These are phyloP conservation scores for Urostyla sp. DNA, from an alignment of 73 alveolate genomes.

Conservation along the genomic window DNA sequence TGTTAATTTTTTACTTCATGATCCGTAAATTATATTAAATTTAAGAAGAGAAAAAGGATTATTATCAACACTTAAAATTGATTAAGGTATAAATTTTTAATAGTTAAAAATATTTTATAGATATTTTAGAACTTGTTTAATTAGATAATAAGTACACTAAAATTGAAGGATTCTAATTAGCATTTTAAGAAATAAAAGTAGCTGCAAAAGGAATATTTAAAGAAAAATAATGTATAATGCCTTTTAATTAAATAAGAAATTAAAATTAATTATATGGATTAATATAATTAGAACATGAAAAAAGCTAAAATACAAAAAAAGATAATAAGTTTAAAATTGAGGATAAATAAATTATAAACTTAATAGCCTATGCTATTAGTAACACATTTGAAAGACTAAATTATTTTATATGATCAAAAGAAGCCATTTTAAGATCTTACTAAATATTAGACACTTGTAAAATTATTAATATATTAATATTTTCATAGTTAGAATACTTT, in stretches of 20 bases:
- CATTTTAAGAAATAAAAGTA: background rate
- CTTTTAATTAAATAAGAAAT: background rate
- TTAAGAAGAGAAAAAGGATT: background rate
- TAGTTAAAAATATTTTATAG: background rate
- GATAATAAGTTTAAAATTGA: background rate
- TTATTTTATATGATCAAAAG: background rate
- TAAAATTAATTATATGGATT: background rate
- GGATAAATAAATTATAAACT: background rate
- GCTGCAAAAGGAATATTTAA: background rate
- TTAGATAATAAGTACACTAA: background rate
- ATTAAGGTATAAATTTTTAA: conserved; percentile 6
- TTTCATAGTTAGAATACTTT: background rate
- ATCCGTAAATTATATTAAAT: background rate
- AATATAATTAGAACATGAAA: background rate
- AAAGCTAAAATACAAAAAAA: background rate
- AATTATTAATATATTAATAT: background rate
- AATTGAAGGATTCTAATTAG: background rate
- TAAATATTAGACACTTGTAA: conserved; percentile 34
- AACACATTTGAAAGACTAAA: conserved; percentile 9
- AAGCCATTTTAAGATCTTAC: background rate
- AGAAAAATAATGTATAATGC: background rate
- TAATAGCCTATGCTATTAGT: background rate
- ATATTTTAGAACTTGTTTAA: conserved; percentile 3
- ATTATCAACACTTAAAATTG: background rate
- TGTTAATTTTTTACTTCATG: background rate